Conservation (phyloP, 176 grass and related monocot genomes). For the Carex kokanica region DNA sequence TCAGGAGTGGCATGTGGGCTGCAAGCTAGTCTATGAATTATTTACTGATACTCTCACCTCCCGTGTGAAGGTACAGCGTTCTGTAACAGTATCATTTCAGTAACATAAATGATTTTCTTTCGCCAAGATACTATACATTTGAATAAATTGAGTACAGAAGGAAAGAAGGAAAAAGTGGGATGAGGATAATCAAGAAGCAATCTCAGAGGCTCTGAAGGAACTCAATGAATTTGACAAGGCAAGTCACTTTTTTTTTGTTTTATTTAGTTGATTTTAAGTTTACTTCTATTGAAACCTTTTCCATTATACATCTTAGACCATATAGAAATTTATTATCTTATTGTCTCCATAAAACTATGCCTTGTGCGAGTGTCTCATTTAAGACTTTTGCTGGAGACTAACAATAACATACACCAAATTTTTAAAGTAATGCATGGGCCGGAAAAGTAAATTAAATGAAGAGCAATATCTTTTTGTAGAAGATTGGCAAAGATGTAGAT, state of each 20-base stretch:
- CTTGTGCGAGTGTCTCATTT: background rate
- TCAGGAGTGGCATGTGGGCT: conserved; percentile 95
- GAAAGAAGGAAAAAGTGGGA: conserved; percentile 97
- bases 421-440: background rate
- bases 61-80: conserved; percentile 72
- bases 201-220: conserved; percentile 69
- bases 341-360: background rate
- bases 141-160: conserved; percentile 50
- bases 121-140: background rate
- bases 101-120: conserved; percentile 18
- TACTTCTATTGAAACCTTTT: background rate
- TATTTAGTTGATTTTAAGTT: background rate
- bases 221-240: conserved; percentile 99
- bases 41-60: conserved; percentile 80
- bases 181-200: conserved; percentile 93
- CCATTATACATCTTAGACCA: background rate
- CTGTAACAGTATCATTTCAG: conserved; percentile 17
- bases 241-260: background rate
- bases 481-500: conserved; percentile 60
- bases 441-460: background rate
- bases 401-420: background rate
- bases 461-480: conserved; percentile 42
- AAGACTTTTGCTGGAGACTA: background rate
- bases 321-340: background rate
- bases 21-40: conserved; percentile 90